Base-by-base conservation (phyloP, 768 basidiomycete genomes). In the Coprinopsis sp. region DNA sequence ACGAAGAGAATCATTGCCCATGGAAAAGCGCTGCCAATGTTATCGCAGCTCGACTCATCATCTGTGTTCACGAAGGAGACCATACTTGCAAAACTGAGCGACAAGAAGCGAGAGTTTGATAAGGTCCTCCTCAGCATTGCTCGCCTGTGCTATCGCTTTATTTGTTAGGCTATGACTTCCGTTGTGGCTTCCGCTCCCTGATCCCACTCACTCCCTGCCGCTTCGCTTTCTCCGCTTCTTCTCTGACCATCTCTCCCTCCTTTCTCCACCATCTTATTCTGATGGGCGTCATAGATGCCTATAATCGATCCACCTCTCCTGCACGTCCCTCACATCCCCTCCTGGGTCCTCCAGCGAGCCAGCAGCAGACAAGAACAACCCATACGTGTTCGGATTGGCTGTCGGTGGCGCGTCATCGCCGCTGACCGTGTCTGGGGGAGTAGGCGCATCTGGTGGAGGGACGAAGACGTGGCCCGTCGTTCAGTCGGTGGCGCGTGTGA, bases 281-380 rank as follows among this genome's bases (percentile, higher is more conserved):
- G 91, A 56, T 72, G 84, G 34, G 82, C 84, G 62, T 96, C 93
- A 66, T 82, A 96, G 36, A 76, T 78, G 22, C 51, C 74, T 77
- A 5, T 81, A 79, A 55, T 96, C 91, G n/a, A 95, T 64, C 93
- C 94, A 98, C 33, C 93, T 71, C 61, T 97, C 94, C 62, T 97
- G 93, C 5, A 94, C 80, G 57, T 93, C 91, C 18, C 79, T 68
- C 11, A 90, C 73, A 52, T 76, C 67, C 52, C 74, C 77, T 41
- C 67, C 64, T 4, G 70, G 65, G 0, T 78, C 81, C 13, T 63
- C 67, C 48, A 82, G 59, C 1, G 72, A 61, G 0, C 82, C 82
- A 13, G 74, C 72, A 3, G 87, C 84, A 11, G 76, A 78, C 2
- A 84, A 77, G 57, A 91, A 81, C 14, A 94, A 66, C 0, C 79